A percentile compares a stretch with the other conserved stretches of the same genome.
phyloP scores from a whole-genome alignment of 495 filamentous ascomycete species.

The Podospora didyma region DNA sequence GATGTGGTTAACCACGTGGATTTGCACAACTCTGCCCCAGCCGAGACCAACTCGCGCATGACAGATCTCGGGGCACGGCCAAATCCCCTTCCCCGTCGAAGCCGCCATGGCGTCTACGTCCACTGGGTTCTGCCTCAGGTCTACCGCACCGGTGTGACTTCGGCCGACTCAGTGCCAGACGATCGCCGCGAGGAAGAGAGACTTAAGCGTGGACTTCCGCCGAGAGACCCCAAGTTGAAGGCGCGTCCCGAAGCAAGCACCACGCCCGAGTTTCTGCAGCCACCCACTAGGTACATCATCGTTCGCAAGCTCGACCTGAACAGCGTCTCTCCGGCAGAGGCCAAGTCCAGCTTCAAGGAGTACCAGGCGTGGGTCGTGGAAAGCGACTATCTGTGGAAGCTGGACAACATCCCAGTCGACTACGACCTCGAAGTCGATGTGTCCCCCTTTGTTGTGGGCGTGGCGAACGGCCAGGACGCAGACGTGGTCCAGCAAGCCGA shows the following conservation, averaged over 20 bases:
- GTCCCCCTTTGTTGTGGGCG: constrained; percentile 39
- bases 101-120: constrained; percentile 48
- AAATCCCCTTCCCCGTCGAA: constrained; percentile 1
- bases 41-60: constrained; percentile 37
- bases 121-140: constrained; percentile 49
- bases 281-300: constrained; percentile 43
- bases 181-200: constrained; percentile 1
- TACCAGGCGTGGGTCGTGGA: constrained; percentile 47
- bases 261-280: constrained; percentile 25
- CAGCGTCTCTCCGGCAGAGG: constrained; percentile 6
- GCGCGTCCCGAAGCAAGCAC: background rate
- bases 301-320: constrained; percentile 28
- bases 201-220: too few species aligned
- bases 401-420: constrained; percentile 28
- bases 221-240: background rate
- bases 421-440: constrained; percentile 48
- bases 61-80: constrained; percentile 33
- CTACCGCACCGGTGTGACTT: constrained; percentile 36
- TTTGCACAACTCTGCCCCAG: constrained; percentile 36
- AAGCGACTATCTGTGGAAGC: constrained; percentile 34
- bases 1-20: constrained; percentile 44
- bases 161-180: background rate
- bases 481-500: constrained; percentile 43
- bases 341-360: constrained; percentile 11
- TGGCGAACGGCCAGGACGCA: background rate